phyloP scores from a whole-genome alignment of 768 basidiomycete genomes.

The Psilocybe cyanescens region DNA sequence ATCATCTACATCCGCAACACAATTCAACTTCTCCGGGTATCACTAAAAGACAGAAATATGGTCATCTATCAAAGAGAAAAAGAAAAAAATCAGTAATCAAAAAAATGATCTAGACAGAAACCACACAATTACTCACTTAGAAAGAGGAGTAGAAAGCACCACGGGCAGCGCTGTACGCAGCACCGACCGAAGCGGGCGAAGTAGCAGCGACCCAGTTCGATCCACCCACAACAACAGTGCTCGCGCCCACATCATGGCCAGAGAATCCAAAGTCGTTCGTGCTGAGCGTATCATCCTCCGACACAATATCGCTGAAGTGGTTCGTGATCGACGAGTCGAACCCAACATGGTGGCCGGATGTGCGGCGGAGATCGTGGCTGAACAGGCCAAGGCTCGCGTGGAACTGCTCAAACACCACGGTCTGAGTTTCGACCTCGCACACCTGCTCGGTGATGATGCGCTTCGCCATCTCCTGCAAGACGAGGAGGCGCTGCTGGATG shows the following conservation, averaged over 20 bases:
- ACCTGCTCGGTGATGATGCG: constrained; percentile 47
- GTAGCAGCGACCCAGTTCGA: constrained; percentile 40
- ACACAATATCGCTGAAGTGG: constrained; percentile 34
- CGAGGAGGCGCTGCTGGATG: constrained; percentile 48
- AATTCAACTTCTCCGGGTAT: too few relatives aligned
- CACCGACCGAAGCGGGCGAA: constrained; percentile 33
- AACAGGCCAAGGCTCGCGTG: constrained; percentile 40
- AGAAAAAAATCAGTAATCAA: too few relatives aligned
- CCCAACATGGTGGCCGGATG: constrained; percentile 39
- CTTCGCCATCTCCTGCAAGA: constrained; percentile 51
- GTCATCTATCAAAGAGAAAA: neutral
- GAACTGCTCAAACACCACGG: constrained; percentile 47
- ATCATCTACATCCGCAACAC: too few relatives aligned
- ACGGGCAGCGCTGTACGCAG: constrained; percentile 34
- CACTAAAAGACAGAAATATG: too few relatives aligned
- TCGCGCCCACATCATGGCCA: constrained; percentile 40
- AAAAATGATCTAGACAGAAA: too few relatives aligned
- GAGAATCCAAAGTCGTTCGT: constrained; percentile 42
- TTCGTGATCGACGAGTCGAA: constrained; percentile 38
- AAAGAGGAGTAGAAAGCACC: constrained; percentile 23
- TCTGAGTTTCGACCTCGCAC: constrained; percentile 56
- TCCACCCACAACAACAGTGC: constrained; percentile 38
- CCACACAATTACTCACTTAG: neutral
- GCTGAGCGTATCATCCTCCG: constrained; percentile 38
- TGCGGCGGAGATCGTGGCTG: constrained; percentile 42